Evolutionary conservation across 2,329 filamentous ascomycete species (phyloP).

Genomic region (Colletotrichum shisoi): DNA sequence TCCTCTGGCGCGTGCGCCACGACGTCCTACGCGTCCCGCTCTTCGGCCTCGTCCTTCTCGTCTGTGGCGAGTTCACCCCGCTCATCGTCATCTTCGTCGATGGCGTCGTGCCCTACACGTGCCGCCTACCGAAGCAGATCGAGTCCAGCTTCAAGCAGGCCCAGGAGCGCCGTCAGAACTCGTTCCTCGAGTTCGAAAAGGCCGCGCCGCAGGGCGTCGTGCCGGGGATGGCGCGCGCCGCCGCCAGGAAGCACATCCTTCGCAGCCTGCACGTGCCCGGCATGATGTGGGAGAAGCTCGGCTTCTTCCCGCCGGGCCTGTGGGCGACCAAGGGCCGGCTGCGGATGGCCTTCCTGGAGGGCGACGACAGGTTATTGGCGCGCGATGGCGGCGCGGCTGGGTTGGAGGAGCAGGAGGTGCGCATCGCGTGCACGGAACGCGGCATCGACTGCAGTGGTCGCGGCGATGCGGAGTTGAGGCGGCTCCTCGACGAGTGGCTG

Average conservation of each 20-base stretch:
- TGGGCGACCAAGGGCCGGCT: conserved; percentile 62
- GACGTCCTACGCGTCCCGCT: conserved; percentile 81
- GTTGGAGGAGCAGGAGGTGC: conserved; percentile 70
- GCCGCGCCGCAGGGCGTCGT: conserved; percentile 49
- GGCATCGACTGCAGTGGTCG: conserved; percentile 67
- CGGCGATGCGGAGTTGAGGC: conserved; percentile 65
- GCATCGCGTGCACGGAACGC: conserved; percentile 74
- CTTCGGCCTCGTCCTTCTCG: conserved; percentile 76
- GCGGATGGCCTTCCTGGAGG: conserved; percentile 69
- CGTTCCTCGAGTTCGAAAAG: conserved; percentile 56
- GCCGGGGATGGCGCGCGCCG: conserved; percentile 33
- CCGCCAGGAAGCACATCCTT: conserved; percentile 52
- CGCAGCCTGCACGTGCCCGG: conserved; percentile 57
- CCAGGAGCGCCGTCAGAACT: conserved; percentile 60
- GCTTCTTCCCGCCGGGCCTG: conserved; percentile 58
- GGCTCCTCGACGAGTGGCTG: conserved; percentile 58
- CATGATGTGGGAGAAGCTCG: conserved; percentile 59
- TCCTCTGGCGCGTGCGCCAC: conserved; percentile 71
- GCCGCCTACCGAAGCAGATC: conserved; percentile 81
- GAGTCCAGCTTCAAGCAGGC: conserved; percentile 62
- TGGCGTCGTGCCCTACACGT: conserved; percentile 77
- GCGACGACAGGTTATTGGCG: conserved; percentile 75
- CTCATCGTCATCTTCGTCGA: conserved; percentile 77
- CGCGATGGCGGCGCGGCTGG: conserved; percentile 66
- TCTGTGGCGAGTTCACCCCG: conserved; percentile 88